phyloP scores from a whole-genome alignment of 2,329 filamentous ascomycete genomes.

The Grosmannia huntii region DNA sequence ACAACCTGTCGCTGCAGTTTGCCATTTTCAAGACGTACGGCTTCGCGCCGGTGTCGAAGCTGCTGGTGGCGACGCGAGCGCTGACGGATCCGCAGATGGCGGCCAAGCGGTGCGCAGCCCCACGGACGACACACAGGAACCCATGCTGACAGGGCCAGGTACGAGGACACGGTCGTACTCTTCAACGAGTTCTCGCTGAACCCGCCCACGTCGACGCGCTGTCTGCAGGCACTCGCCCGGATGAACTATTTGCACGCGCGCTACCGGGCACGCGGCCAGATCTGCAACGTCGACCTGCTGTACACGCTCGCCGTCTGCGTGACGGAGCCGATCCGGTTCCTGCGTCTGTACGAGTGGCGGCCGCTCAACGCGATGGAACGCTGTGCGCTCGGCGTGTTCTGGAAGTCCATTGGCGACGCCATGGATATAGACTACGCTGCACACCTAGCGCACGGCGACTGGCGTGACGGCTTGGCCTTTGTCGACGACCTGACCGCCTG shows the following conservation, averaged over 20 bases:
- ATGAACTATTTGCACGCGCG: slow-evolving; percentile 26
- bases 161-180: slow-evolving; percentile 27
- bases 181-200: slow-evolving; percentile 24
- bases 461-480: slow-evolving; percentile 39
- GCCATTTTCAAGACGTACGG: slow-evolving; percentile 31
- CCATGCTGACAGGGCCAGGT: slow-evolving; percentile 15
- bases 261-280: slow-evolving; percentile 21
- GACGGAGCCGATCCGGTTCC: slow-evolving; percentile 51
- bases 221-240: slow-evolving; percentile 22
- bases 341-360: slow-evolving; percentile 58
- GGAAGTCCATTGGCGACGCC: slow-evolving; percentile 58
- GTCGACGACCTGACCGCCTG: slow-evolving; percentile 33
- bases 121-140: background rate
- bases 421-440: slow-evolving; percentile 48
- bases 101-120: slow-evolving; percentile 17
- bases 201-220: slow-evolving; percentile 22
- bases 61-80: slow-evolving; percentile 24
- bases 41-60: slow-evolving; percentile 23
- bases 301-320: slow-evolving; percentile 44
- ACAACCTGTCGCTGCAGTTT: slow-evolving; percentile 23
- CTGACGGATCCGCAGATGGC: slow-evolving; percentile 19
- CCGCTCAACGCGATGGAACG: slow-evolving; percentile 51
- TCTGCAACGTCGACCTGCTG: slow-evolving; percentile 24
- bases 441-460: slow-evolving; percentile 23
- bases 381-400: slow-evolving; percentile 55